Percentiles rank a stretch among this genome's conserved stretches.
Evolutionary conservation across 306 rosid species (phyloP).

Genomic region (Acmispon strigosus): DNA sequence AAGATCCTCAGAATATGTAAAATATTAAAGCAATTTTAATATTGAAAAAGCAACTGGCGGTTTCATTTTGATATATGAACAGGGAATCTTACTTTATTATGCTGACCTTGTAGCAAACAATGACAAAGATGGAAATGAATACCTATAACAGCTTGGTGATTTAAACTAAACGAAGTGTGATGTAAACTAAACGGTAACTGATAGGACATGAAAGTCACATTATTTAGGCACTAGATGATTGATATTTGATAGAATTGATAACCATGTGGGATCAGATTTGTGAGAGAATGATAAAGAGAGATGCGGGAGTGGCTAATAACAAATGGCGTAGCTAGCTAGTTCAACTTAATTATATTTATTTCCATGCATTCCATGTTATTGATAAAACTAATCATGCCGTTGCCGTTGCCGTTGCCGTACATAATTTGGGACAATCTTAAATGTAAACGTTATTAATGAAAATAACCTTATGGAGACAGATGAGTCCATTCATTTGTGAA

Average conservation of each 20-base stretch:
- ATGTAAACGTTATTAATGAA: too few relatives aligned
- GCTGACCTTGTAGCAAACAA: slow-evolving; percentile 23
- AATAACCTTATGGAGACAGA: too few relatives aligned
- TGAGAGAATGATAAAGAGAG: background rate
- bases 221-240: slow-evolving; percentile 9
- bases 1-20: background rate
- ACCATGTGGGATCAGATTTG: background rate
- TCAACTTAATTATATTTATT: too few relatives aligned
- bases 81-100: slow-evolving; percentile 16
- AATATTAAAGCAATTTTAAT: background rate
- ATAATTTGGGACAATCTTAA: too few relatives aligned
- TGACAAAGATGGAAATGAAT: slow-evolving; percentile 26
- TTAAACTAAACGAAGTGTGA: slow-evolving; percentile 8
- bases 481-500: too few relatives aligned
- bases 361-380: too few relatives aligned
- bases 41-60: slow-evolving; percentile 3
- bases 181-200: slow-evolving; percentile 17
- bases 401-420: too few relatives aligned
- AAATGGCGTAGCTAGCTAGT: too few relatives aligned
- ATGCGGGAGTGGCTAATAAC: background rate
- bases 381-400: too few relatives aligned
- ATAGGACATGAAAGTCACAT: slow-evolving; percentile 12
- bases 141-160: slow-evolving; percentile 9
- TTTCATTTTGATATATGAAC: background rate
- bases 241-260: background rate